Base-by-base conservation (phyloP, 2,329 filamentous ascomycete species). In the Byssoonygena ceratinophila region DNA sequence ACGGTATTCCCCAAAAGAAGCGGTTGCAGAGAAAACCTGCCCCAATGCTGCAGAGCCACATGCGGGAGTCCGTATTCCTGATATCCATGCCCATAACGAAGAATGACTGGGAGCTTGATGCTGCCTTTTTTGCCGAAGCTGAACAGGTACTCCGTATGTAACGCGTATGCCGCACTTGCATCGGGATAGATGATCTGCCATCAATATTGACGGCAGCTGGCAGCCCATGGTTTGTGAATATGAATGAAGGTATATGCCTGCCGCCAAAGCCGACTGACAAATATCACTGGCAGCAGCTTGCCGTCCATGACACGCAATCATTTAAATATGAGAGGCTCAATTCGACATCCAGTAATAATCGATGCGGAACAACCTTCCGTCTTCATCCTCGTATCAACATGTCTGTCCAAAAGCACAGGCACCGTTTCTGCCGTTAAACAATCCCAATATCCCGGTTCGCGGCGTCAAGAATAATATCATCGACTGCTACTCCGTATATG, bases 311-410 rank as follows among this genome's bases (percentile, higher is more conserved):
- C n/a, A n/a, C n/a, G n/a, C n/a, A n/a, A n/a, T n/a, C n/a, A n/a
- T n/a, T n/a, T n/a, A n/a, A n/a, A 40, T 23, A 40, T n/a, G 31
- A 32, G 43, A 46, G 27, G 43, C 43, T 32, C 43, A 46, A 20
- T 14, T 12, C 23, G 23, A 22, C n/a, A 27, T 4, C 40, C 40
- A 27, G 12, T 43, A 11, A 11, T 9, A 32, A 18, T 11, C 9
- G n/a, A 6, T 18, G n/a, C 23, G 43, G 31, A 27, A 32, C 20
- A 12, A 14, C 18, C 16, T 46, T 32, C 43, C 43, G n/a, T 32
- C 25, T 46, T 32, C 43, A 46, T 32, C 25, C 43, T 46, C 43
- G 43, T 46, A 46, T 46, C 11, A 23, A 27, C 27, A n/a, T 9
- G 7, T 32, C 7, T 11, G 23, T 20, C 23, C 14, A n/a, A 20